Evolutionary conservation across 2,329 filamentous ascomycete species (phyloP), one percentile per base, ranked within the genome.

Genomic region (Alternaria alternata): DNA sequence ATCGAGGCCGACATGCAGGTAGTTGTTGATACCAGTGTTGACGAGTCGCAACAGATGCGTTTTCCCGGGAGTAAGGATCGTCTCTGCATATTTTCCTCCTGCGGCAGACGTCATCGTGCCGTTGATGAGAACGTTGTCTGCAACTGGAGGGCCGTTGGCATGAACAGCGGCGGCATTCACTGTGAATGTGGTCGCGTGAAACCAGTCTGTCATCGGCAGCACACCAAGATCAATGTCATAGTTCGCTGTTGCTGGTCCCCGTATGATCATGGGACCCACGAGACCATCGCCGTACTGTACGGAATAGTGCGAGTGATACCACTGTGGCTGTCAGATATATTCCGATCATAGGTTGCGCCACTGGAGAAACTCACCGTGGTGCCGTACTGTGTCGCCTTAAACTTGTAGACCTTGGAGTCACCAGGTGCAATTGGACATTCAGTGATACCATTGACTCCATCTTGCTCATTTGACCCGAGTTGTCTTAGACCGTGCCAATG

Each of bases 351-450:
- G 38, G 12, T 34, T 9, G 11, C 9, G 18, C 12, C 18, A 44
- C n/a, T 24, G 12, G 6, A 18, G 9, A 48, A 41, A 60, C 68
- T 60, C 59, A 71, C 69, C 14, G 75, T 73, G n/a, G 74, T 68
- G 38, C 76, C 76, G 38, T 75, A 77, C 51, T 78, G 75, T 3
- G 74, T 78, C 4, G 75, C 74, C 43, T 74, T 72, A 66, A 76
- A 78, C 8, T 61, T 71, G 55, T 77, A 78, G 4, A 70, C 63
- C 34, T 66, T 75, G 8, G 66, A 71, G n/a, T 65, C 63, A 2
- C 86, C 86, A 0, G 89, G 89, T 5, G 88, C 80, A 59, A 91
- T 87, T 2, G 90, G 89, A 64, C 90, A 93, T 74, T 92, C 88
- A 11, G 84, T 86, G 24, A 86, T 72, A 28, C 83, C 81, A 24